These are phyloP conservation scores for Phytopythium sindhum DNA, from an alignment of 352 stramenopile species.

Conservation along the genomic window DNA sequence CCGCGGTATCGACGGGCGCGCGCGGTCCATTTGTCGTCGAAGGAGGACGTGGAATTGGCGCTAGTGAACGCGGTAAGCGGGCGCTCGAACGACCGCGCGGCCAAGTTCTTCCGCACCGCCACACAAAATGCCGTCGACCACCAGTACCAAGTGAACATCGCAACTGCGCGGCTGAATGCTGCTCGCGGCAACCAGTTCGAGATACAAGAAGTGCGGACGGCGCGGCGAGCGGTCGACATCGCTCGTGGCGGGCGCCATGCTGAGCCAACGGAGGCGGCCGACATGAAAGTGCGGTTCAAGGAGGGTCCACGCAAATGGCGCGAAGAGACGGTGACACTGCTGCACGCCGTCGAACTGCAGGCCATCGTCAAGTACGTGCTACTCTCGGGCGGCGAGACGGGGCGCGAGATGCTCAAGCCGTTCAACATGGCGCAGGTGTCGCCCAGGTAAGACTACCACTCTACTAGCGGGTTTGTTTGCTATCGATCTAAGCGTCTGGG, in stretches of 20 bases:
- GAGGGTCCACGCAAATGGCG: conserved; percentile 79
- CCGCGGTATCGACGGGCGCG: conserved; percentile 41
- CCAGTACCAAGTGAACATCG: conserved; percentile 75
- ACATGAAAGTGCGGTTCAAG: conserved; percentile 76
- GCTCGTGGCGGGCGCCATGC: not conserved
- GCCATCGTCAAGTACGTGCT: conserved; percentile 83
- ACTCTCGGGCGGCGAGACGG: conserved; percentile 72
- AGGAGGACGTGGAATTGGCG: conserved; percentile 68
- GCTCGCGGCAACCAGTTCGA: conserved; percentile 62
- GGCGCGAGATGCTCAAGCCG: conserved; percentile 85
- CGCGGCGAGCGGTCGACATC: conserved; percentile 17
- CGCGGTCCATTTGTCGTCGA: conserved; percentile 64
- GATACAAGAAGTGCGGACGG: conserved; percentile 32
- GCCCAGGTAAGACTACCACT: conserved; percentile 31
- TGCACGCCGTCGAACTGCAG: conserved; percentile 64
- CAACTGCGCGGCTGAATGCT: conserved; percentile 69
- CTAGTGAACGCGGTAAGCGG: conserved; percentile 67
- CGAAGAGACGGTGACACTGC: conserved; percentile 65
- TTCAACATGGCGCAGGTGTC: conserved; percentile 90
- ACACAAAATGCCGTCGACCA: conserved; percentile 77
- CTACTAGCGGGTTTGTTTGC: not conserved
- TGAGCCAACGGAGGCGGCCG: conserved; percentile 11
- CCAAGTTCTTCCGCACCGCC: conserved; percentile 77
- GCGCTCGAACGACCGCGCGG: conserved; percentile 41
- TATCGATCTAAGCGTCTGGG: not conserved